Base-by-base conservation (phyloP, 306 rosid species). In the Vigna reflexopilosa region DNA sequence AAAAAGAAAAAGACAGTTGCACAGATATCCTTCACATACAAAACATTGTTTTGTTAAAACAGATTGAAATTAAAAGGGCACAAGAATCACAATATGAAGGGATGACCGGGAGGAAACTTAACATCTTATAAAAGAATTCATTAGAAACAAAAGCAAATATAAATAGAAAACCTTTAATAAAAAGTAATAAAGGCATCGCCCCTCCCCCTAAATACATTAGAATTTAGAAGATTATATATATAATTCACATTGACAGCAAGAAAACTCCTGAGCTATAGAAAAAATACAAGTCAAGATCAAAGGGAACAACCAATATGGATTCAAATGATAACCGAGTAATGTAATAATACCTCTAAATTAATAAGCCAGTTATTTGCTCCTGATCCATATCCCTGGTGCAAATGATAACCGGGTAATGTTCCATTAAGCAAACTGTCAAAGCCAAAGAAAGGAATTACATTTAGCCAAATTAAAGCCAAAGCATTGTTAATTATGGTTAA, bases 291-390 rank as follows among this genome's bases (percentile, higher is more conserved):
- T 12, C 9, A 12, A 51, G 49, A 71, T 62, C 15, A 17, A 49
- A 32, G 12, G 32, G 26, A 50, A 24, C 45, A 28, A 49, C 40
- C 40, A 34, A 73, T 49, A 44, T 32, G 13, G 28, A 32, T 57
- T 52, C 15, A 66, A n/a, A 54, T 38, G 44, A 73, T 22, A 22
- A 54, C 63, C 0, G 51, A 51, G 67, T 78, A 28, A 81, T 71
- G 61, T 73, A 38, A 28, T 28, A 28, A 81, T 73, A 93, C 99
- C 99, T 95, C 98, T 87, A 95, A 90, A 74, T 95, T 94, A 81
- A 95, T 72, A 72, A 95, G 91, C 99, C 98, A 95, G 72, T 86
- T 91, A 66, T 90, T 85, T 63, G 93, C 81, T 80, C 99, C 97
- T 16, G 96, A 90, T 52, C 99, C 99, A 67, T 72, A 85, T 77